Percentiles rank a stretch among this genome's conserved stretches.
These are phyloP conservation scores for Diaporthe capsici DNA, from an alignment of 2,329 filamentous ascomycete genomes.

Conservation along the genomic window DNA sequence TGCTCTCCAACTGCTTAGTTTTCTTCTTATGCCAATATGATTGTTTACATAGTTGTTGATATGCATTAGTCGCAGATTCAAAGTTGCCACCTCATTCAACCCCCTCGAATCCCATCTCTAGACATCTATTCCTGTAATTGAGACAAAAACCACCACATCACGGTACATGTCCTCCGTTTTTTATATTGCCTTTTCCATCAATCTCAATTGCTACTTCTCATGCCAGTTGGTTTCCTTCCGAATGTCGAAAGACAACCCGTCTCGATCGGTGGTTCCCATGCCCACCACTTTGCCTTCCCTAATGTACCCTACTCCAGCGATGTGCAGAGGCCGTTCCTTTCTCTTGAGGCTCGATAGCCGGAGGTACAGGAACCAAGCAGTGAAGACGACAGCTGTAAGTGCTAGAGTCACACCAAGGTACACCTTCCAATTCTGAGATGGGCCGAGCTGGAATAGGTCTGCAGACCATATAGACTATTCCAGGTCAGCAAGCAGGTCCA, in stretches of 20 bases:
- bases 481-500: not conserved
- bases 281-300: not conserved
- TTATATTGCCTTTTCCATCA: fast-evolving
- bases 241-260: not conserved
- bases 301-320: conserved; percentile 6
- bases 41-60: too few species aligned
- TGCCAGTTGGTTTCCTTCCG: conserved; percentile 1
- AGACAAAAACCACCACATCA: too few species aligned
- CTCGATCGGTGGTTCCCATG: too few species aligned
- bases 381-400: conserved; percentile 28
- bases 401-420: conserved; percentile 24
- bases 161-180: too few species aligned
- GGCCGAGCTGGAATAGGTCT: conserved; percentile 24
- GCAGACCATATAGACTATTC: conserved; percentile 35
- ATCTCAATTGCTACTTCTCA: not conserved
- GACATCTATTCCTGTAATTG: too few species aligned
- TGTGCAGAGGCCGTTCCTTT: not conserved
- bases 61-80: too few species aligned
- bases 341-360: not conserved
- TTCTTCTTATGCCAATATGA: not conserved
- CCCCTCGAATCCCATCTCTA: too few species aligned
- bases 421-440: conserved; percentile 10
- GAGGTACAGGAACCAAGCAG: conserved; percentile 28
- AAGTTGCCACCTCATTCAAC: too few species aligned
- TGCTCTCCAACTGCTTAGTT: not conserved